These are phyloP conservation scores for Botrytis elliptica DNA, from an alignment of 2,329 filamentous ascomycete genomes.

Conservation along the genomic window DNA sequence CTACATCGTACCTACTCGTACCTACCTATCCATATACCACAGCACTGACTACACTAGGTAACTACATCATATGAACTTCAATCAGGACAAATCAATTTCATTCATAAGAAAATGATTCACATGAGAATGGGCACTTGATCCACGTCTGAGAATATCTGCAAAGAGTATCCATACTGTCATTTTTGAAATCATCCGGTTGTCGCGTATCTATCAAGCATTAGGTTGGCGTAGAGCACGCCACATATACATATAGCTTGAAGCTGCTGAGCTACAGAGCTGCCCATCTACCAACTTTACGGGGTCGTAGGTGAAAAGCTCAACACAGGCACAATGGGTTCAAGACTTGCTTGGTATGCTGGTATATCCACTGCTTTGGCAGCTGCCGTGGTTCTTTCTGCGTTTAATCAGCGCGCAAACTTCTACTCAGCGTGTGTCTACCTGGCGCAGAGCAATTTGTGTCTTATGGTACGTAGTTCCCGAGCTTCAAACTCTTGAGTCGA, in stretches of 20 bases:
- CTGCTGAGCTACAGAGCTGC: neutral
- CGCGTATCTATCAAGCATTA: neutral
- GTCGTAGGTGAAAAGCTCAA: neutral
- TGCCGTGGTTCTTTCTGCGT: conserved; percentile 81
- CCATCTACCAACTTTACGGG: neutral
- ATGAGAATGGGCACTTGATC: neutral
- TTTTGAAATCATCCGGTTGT: neutral
- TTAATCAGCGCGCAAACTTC: conserved; percentile 95
- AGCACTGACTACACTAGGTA: neutral
- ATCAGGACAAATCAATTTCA: neutral
- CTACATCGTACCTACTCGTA: neutral
- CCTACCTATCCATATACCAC: too few relatives aligned
- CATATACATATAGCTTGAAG: neutral
- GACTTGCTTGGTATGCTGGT: conserved; percentile 51
- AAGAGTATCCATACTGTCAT: neutral
- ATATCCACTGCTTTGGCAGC: conserved; percentile 80
- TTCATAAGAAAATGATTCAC: neutral
- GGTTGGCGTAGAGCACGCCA: neutral
- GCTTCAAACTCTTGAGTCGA: neutral
- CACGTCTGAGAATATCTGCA: neutral
- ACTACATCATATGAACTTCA: neutral
- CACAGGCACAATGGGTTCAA: conserved; percentile 29
- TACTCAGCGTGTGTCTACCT: conserved; percentile 97
- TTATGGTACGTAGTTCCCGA: conserved; percentile 63
- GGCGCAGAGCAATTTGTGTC: conserved; percentile 90